phyloP scores from a whole-genome alignment of 1,284 basidiomycete genomes.

The Ceratobasidium sp. region DNA sequence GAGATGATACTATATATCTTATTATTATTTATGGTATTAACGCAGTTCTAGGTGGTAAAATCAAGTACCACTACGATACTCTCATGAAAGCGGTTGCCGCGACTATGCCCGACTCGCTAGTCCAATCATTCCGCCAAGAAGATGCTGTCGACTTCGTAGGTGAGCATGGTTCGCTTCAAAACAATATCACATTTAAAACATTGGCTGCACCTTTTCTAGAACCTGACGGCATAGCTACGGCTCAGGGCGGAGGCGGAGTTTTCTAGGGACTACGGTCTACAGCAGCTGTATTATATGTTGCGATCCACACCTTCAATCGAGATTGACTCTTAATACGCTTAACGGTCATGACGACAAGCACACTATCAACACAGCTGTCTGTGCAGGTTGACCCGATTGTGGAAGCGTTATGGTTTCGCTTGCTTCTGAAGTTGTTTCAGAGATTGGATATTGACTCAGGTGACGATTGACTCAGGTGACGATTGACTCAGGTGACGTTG shows the following conservation, averaged over 20 bases:
- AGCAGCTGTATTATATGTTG: background rate
- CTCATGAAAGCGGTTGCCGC: constrained; percentile 21
- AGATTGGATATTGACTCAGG: background rate
- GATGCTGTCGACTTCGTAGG: constrained; percentile 11
- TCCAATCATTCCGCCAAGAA: constrained; percentile 10
- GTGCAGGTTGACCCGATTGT: background rate
- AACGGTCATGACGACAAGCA: background rate
- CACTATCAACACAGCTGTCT: background rate
- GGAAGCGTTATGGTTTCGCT: constrained; percentile 1
- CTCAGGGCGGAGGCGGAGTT: constrained; percentile 11
- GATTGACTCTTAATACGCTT: background rate
- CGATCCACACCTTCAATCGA: background rate
- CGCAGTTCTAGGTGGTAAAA: constrained; percentile 1
- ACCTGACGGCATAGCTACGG: constrained; percentile 30
- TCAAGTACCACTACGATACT: constrained; percentile 22
- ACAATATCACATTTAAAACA: background rate
- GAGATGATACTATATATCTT: background rate
- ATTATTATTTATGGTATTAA: background rate
- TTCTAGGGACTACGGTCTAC: background rate
- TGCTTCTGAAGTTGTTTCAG: background rate
- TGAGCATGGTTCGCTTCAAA: background rate
- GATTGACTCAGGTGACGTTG: background rate
- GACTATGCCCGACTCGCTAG: constrained; percentile 4
- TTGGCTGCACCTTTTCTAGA: background rate
- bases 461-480: too few relatives aligned